Base-by-base conservation (phyloP, 768 basidiomycete species). In the Lactarius akahatsu region DNA sequence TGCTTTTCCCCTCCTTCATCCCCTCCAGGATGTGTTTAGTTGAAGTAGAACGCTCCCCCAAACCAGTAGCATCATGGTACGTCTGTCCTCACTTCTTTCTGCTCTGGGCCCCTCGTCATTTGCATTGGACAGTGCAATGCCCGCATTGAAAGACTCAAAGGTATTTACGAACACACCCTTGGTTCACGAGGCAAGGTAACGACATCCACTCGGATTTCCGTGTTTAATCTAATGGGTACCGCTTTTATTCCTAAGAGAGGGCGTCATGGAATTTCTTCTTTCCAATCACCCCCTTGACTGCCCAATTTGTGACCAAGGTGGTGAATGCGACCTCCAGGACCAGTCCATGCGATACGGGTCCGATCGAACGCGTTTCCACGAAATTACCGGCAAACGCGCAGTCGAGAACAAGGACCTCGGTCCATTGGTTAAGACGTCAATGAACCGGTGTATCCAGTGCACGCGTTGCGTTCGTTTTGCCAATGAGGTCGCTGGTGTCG, bases 371-470 rank as follows among this genome's bases (percentile, higher is more conserved):
- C 90, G 97, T 54, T 98, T 98, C 86, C 97, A 98, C 80, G 97
- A 99, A 79, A 93, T 98, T 59, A 86, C 93, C 2, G 97, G 97
- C 71, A 98, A 98, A 78, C 94, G 97, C 62, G 97, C 97, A 0
- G 92, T 96, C 20, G 96, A 98, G 79, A 91, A 99, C 83, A 99
- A 99, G 81, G 91, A 98, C 75, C 84, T 99, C 32, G 97, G 97
- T 1, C 97, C 97, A 8, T 85, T 99, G 55, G 94, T 99, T 76
- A 98, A 98, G 83, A 98, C 96, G 2, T 92, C 90, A 65, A 98
- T 98, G 96, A 97, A 93, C 78, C 88, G 97, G 45, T 98, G 97
- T 80, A 98, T 99, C 72, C 97, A 99, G 77, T 99, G 97, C 80
- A 99, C 97, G 5, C 94, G 97, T 66, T 99, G 97, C 78, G 92